Base-by-base conservation (phyloP, 495 filamentous ascomycete genomes). In the Xylaria acuta region DNA sequence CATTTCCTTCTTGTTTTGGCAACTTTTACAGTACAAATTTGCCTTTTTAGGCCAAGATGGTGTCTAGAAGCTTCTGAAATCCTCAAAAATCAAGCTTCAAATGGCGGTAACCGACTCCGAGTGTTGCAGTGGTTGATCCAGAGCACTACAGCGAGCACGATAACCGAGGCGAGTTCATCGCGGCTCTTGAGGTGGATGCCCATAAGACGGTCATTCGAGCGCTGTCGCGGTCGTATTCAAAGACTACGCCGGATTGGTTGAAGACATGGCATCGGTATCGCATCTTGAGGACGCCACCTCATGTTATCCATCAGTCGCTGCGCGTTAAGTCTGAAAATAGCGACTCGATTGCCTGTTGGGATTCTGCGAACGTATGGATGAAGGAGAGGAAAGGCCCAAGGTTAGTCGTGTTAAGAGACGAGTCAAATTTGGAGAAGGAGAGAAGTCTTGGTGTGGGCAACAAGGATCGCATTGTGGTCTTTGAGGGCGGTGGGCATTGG, bases 181-280 rank as follows among this genome's bases (percentile, higher is more conserved):
- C 22, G 18, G 66, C 66, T 18, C 49, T 54, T 36, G 20, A 58
- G 34, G 66, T 36, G 16, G 49, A 40, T 20, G 66, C 66, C 1
- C 66, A 69, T 3, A 36, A 34, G 36, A n/a, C 49, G 5, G 3
- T 41, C 16, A 41, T 20, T 2, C 49, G 27, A 8, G 18, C 49
- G 22, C 49, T 56, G 1, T 18, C 49, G n/a, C 66, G n/a, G 16
- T 56, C 66, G 32, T 69, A 56, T 30, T 40, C 53, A 51, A n/a
- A 59, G 12, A 58, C 18, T 12, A 69, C 66, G 34, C 66, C 66
- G 2, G 66, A 41, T 25, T 69, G 66, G 66, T 45, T 69, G 22
- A 69, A 54, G 53, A 59, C 66, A 5, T 69, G 66, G 66, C 66
- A 69, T 69, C 49, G 66, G 40, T 56, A 56, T 59, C 66, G 66